Conservation (phyloP, 768 basidiomycete species). For the Lactifluus piperatus region DNA sequence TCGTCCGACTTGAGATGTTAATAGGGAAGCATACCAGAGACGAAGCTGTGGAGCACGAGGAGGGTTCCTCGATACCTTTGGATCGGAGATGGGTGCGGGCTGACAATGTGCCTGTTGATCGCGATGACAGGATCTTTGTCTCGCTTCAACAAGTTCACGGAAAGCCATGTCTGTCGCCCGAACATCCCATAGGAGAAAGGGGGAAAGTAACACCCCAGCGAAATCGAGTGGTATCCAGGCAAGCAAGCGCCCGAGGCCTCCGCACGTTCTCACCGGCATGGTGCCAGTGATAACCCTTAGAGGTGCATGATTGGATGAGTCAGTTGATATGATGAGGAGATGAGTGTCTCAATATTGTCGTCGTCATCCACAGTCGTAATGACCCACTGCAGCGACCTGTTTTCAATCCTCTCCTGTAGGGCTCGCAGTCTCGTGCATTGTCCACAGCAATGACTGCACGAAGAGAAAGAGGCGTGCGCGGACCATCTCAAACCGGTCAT, state of each 20-base stretch:
- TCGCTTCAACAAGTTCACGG: constrained; percentile 1
- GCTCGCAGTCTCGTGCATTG: neutral
- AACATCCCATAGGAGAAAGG: neutral
- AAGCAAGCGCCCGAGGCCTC: neutral
- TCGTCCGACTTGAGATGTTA: neutral
- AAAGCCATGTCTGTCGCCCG: neutral
- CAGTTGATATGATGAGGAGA: neutral
- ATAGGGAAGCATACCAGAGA: neutral
- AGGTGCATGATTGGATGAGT: neutral
- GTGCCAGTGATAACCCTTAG: neutral
- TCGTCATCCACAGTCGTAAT: constrained; percentile 1
- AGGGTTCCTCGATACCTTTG: neutral
- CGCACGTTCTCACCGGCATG: neutral
- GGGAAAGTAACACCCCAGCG: neutral
- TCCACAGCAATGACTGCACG: neutral
- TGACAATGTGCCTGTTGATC: neutral
- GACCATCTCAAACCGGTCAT: neutral
- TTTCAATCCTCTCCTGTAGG: neutral
- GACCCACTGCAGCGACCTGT: neutral
- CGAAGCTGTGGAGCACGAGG: neutral
- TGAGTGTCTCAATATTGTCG: constrained; percentile 3
- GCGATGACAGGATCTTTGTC: neutral
- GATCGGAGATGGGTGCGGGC: neutral
- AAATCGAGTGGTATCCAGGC: neutral
- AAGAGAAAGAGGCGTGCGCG: neutral